Percentiles rank a stretch among this genome's conserved stretches.
phyloP scores from a whole-genome alignment of 1,139 yeast species.

The Zygotorulaspora mrakii region DNA sequence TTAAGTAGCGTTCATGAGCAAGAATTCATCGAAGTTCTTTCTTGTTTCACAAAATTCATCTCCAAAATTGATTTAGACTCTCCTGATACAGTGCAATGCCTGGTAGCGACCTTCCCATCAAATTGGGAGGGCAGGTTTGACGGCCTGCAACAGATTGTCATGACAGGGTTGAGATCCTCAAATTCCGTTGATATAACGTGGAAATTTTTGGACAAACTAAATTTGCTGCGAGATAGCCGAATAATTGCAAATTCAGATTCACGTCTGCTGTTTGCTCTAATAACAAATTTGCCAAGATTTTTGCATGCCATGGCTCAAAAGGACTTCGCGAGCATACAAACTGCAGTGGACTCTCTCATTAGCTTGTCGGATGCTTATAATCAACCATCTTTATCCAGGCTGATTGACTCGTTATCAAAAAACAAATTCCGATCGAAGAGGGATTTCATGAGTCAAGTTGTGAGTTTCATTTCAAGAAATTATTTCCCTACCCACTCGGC shows the following conservation, averaged over 20 bases:
- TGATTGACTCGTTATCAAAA: slow-evolving; percentile 72
- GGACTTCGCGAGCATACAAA: slow-evolving; percentile 50
- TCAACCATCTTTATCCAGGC: slow-evolving; percentile 62
- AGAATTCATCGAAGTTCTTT: slow-evolving; percentile 83
- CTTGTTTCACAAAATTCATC: slow-evolving; percentile 75
- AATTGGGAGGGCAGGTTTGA: slow-evolving; percentile 94
- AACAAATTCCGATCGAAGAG: slow-evolving; percentile 80
- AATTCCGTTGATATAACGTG: slow-evolving; percentile 76
- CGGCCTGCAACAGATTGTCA: slow-evolving; percentile 74
- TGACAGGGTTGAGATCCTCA: slow-evolving; percentile 80
- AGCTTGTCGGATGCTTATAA: slow-evolving; percentile 57
- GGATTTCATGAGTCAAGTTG: slow-evolving; percentile 80
- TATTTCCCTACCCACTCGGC: slow-evolving; percentile 79
- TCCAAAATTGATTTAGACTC: slow-evolving; percentile 85
- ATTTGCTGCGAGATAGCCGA: slow-evolving; percentile 64
- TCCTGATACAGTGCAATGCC: slow-evolving; percentile 77
- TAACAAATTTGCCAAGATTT: slow-evolving; percentile 80
- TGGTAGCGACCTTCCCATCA: slow-evolving; percentile 84
- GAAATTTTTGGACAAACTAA: slow-evolving; percentile 68
- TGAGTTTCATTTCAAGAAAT: slow-evolving; percentile 58
- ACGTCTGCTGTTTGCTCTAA: slow-evolving; percentile 64
- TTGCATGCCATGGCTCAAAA: slow-evolving; percentile 69
- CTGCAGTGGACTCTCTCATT: slow-evolving; percentile 58
- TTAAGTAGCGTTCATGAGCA: slow-evolving; percentile 86
- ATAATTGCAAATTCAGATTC: slow-evolving; percentile 72